Conservation (phyloP, 352 stramenopile genomes). For the Pythium rhizo-oryzae region DNA sequence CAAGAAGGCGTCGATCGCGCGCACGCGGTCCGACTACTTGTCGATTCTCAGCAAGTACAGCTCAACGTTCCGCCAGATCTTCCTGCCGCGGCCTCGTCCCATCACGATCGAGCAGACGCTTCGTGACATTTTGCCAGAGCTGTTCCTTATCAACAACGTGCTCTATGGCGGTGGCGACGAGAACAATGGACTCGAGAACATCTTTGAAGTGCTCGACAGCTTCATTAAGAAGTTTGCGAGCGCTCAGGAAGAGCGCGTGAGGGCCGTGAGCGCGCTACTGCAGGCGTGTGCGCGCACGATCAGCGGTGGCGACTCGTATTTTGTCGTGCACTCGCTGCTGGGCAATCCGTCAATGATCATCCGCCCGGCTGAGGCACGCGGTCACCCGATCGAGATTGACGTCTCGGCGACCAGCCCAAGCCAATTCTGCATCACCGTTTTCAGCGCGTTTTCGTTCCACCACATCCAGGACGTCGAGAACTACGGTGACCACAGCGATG, state of each 20-base stretch:
- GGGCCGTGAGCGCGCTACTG: constrained; percentile 64
- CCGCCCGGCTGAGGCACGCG: constrained; percentile 64
- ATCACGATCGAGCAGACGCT: constrained; percentile 83
- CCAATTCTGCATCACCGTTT: constrained; percentile 76
- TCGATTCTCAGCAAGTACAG: constrained; percentile 66
- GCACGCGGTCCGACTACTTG: constrained; percentile 63
- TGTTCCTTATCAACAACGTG: constrained; percentile 83
- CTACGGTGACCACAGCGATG: constrained; percentile 47
- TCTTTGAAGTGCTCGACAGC: constrained; percentile 77
- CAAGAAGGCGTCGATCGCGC: constrained; percentile 61
- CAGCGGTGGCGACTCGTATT: constrained; percentile 80
- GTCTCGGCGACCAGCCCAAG: constrained; percentile 54
- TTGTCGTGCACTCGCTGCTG: constrained; percentile 74
- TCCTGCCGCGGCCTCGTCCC: constrained; percentile 62
- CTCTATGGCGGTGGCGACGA: constrained; percentile 70
- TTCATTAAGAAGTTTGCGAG: constrained; percentile 72
- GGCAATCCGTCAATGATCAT: constrained; percentile 78
- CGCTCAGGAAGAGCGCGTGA: constrained; percentile 63
- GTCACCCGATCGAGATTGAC: constrained; percentile 75
- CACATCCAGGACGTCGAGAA: constrained; percentile 79
- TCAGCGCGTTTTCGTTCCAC: constrained; percentile 80
- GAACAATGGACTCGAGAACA: constrained; percentile 72
- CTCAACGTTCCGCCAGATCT: constrained; percentile 72
- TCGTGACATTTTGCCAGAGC: constrained; percentile 71
- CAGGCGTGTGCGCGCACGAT: constrained; percentile 79